Evolutionary conservation across 345 rosid species (phyloP).

Genomic region (Populus davidiana): DNA sequence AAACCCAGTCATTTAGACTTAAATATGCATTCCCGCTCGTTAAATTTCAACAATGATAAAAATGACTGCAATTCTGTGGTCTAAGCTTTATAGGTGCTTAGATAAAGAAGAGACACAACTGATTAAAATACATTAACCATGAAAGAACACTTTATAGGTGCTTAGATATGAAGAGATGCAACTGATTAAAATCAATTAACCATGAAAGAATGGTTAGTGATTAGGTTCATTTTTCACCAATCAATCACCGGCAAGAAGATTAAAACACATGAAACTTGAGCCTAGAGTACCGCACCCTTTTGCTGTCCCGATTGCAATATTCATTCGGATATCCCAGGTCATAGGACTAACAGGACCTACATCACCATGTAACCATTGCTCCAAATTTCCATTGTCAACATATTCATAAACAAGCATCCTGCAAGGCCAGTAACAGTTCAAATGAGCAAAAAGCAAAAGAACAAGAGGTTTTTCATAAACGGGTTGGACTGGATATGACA

Average conservation of each 20-base stretch:
- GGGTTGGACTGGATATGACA: not conserved
- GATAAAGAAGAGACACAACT: not conserved
- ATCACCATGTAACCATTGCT: constrained; percentile 96
- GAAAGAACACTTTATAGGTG: not conserved
- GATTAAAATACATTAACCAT: not conserved
- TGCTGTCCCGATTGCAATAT: constrained; percentile 86
- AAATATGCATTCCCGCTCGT: not conserved
- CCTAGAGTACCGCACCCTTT: constrained; percentile 54
- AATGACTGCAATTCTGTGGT: not conserved
- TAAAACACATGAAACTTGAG: not conserved
- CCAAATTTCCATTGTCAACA: constrained; percentile 87
- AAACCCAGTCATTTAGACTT: no score
- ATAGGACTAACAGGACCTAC: constrained; percentile 84
- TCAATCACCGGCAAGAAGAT: not conserved
- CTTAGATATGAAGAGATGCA: not conserved
- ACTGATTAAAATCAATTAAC: not conserved
- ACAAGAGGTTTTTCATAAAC: not conserved
- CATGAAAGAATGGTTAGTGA: not conserved
- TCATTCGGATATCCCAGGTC: constrained; percentile 90
- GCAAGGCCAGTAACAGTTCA: constrained; percentile 10
- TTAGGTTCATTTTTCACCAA: not conserved
- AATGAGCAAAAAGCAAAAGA: not conserved
- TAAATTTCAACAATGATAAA: not conserved
- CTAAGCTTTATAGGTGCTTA: not conserved
- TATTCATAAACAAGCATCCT: constrained; percentile 98